These are phyloP conservation scores for Suhomyces bokatorum DNA, from an alignment of 1,139 yeast species.

Conservation along the genomic window DNA sequence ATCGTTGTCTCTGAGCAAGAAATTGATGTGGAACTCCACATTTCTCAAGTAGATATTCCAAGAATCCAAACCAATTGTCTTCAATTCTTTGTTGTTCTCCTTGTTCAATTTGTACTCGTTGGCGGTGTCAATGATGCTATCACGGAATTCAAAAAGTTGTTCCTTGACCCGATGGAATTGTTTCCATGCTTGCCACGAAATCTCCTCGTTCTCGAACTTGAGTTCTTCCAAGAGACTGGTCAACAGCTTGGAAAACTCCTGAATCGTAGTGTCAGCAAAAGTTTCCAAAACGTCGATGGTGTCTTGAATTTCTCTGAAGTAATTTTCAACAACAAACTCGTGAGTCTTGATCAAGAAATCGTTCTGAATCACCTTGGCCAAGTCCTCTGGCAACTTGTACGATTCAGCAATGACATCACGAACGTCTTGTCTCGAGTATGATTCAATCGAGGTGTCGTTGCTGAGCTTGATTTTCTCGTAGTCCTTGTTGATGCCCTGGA, in stretches of 20 bases:
- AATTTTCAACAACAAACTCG: constrained; percentile 31
- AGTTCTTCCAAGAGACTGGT: constrained; percentile 32
- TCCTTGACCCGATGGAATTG: constrained; percentile 61
- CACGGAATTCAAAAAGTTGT: constrained; percentile 54
- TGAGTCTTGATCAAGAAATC: constrained; percentile 37
- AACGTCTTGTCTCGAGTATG: constrained; percentile 57
- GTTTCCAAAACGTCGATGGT: constrained; percentile 68
- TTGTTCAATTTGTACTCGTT: constrained; percentile 33
- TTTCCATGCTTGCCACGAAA: constrained; percentile 69
- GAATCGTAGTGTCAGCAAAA: constrained; percentile 65
- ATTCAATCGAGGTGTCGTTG: constrained; percentile 28
- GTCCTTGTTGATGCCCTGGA: constrained; percentile 52
- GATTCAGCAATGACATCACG: constrained; percentile 50
- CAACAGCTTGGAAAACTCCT: constrained; percentile 49
- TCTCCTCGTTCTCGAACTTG: constrained; percentile 33
- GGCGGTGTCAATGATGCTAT: constrained; percentile 51
- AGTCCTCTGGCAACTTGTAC: constrained; percentile 36
- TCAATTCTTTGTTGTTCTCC: constrained; percentile 15
- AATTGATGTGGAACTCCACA: constrained; percentile 59
- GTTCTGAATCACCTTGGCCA: constrained; percentile 33
- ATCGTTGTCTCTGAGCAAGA: constrained; percentile 67
- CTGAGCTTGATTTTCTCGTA: constrained; percentile 43
- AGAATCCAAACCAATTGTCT: constrained; percentile 40
- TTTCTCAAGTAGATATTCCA: constrained; percentile 56
- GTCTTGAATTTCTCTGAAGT: constrained; percentile 50